phyloP scores from a whole-genome alignment of 306 rosid species.

The Lathyrus sativus region DNA sequence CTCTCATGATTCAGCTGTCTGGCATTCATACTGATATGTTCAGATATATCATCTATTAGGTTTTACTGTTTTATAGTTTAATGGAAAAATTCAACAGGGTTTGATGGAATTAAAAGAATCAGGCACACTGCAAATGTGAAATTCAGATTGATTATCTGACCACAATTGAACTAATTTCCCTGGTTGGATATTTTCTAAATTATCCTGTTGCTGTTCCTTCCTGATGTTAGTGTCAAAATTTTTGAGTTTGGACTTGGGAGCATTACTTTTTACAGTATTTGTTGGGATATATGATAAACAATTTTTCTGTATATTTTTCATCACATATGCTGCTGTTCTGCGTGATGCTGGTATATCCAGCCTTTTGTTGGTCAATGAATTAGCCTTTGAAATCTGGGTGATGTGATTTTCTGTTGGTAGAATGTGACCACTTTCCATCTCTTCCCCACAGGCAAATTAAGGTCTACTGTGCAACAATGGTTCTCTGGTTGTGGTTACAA shows the following conservation, averaged over 20 bases:
- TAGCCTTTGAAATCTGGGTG: conserved; percentile 22
- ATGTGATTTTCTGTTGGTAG: conserved; percentile 33
- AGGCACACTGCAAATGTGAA: too few relatives aligned
- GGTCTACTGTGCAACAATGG: conserved; percentile 69
- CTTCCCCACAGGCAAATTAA: conserved; percentile 62
- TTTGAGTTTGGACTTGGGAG: conserved; percentile 24
- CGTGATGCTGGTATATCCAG: conserved; percentile 14
- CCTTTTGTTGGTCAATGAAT: conserved; percentile 8
- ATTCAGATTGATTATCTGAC: not conserved
- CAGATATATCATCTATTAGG: conserved; percentile 14
- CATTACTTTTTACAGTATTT: conserved; percentile 22
- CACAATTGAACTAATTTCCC: not conserved
- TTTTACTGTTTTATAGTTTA: conserved; percentile 26
- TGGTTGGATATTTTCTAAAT: conserved; percentile 18
- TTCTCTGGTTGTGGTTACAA: conserved; percentile 69
- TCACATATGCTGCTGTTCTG: conserved; percentile 25
- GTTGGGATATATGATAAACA: conserved; percentile 7
- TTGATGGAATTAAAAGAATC: too few relatives aligned
- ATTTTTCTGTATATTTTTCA: conserved; percentile 19
- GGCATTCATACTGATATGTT: conserved; percentile 1
- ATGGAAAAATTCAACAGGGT: conserved; percentile 15
- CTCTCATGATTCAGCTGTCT: conserved; percentile 12
- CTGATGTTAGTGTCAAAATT: conserved; percentile 9
- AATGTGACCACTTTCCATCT: conserved; percentile 37
- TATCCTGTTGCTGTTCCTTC: conserved; percentile 17